Percentiles rank a stretch among this genome's conserved stretches.
These are phyloP conservation scores for Cutaneotrichosporon cavernicola DNA, from an alignment of 1,284 basidiomycete species.

Conservation along the genomic window DNA sequence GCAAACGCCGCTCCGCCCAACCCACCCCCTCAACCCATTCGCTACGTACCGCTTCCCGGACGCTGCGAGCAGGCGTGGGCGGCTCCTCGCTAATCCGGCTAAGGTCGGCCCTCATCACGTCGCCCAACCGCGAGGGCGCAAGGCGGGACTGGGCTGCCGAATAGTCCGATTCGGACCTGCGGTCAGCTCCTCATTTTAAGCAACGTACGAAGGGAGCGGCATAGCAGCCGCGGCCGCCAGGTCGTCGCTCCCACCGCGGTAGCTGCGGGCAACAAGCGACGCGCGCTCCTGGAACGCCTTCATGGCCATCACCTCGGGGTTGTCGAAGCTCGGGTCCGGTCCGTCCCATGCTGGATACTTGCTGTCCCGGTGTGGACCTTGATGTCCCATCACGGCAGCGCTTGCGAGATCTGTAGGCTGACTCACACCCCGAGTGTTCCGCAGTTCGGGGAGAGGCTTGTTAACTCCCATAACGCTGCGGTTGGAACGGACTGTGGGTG, in stretches of 20 bases:
- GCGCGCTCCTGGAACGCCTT: conserved; percentile 1
- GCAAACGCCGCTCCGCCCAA: neutral
- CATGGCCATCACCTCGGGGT: neutral
- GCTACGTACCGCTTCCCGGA: neutral
- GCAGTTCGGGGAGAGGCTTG: conserved; percentile 31
- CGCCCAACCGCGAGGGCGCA: neutral
- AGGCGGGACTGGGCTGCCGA: neutral
- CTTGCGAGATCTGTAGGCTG: neutral
- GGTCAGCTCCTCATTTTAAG: neutral
- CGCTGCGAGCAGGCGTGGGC: neutral
- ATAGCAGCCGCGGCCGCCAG: neutral
- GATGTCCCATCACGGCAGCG: neutral
- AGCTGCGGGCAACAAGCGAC: neutral
- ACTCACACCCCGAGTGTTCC: neutral
- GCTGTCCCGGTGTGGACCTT: conserved; percentile 23
- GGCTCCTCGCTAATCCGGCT: conserved; percentile 6
- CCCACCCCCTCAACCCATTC: neutral
- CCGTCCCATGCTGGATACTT: conserved; percentile 35
- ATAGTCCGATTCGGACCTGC: neutral
- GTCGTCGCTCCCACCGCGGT: neutral
- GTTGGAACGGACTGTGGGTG: conserved; percentile 8
- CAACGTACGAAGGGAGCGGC: neutral
- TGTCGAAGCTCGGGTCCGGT: neutral
- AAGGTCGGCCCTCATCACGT: conserved; percentile 1
- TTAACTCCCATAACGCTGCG: conserved; percentile 17